phyloP scores from a whole-genome alignment of 768 basidiomycete species.

The Coprinopsis strossmayeri region DNA sequence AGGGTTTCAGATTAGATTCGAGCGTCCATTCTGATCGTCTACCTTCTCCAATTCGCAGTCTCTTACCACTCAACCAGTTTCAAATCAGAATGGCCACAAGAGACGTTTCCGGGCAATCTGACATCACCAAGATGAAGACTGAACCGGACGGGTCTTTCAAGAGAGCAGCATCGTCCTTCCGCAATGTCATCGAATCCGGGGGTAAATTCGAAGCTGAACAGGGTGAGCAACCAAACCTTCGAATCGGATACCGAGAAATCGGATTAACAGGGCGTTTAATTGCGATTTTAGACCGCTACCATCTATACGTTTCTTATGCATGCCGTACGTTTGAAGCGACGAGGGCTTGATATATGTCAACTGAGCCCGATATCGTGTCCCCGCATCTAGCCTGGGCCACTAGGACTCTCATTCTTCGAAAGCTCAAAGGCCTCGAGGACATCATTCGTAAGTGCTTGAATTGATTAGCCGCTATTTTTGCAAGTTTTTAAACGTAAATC shows the following conservation, averaged over 20 bases:
- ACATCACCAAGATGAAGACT: conserved; percentile 49
- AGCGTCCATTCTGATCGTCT: not conserved
- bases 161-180: conserved; percentile 39
- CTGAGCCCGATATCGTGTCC: no score
- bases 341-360: not conserved
- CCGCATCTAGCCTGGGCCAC: conserved; percentile 78
- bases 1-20: not conserved
- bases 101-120: conserved; percentile 34
- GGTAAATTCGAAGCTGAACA: conserved; percentile 56
- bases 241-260: not conserved
- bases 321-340: conserved; percentile 55
- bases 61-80: not conserved
- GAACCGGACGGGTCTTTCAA: conserved; percentile 65
- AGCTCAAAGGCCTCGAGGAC: conserved; percentile 88
- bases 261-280: not conserved
- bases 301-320: conserved; percentile 82
- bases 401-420: conserved; percentile 78
- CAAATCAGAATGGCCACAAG: conserved; percentile 21
- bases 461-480: not conserved
- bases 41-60: not conserved
- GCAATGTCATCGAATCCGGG: conserved; percentile 39
- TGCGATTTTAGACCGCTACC: conserved; percentile 69
- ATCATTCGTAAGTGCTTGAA: conserved; percentile 55
- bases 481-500: conserved; percentile 6
- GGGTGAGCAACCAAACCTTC: conserved; percentile 43